Conservation (phyloP, 208 protist species). For the Blastocrithidia nonstop region DNA sequence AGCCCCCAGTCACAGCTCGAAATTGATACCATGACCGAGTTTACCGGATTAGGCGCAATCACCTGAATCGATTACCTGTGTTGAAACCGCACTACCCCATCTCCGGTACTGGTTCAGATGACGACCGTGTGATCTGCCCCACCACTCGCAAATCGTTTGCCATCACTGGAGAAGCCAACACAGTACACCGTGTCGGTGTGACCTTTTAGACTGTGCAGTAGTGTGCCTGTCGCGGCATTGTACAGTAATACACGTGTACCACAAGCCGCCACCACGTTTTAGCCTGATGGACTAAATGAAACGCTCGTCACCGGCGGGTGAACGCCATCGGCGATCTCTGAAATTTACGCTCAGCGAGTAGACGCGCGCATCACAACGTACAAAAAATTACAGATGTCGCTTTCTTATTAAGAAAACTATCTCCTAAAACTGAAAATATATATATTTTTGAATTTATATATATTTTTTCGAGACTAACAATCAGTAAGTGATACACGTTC, state of each 20-base stretch:
- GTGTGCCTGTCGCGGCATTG: constrained; percentile 72
- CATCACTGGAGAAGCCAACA: constrained; percentile 78
- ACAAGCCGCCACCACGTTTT: constrained; percentile 79
- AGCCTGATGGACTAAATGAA: constrained; percentile 79
- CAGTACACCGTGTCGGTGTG: constrained; percentile 90
- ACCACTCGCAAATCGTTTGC: constrained; percentile 88
- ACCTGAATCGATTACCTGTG: constrained; percentile 93
- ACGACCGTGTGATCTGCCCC: constrained; percentile 91
- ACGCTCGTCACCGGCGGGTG: constrained; percentile 70
- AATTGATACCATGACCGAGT: constrained; percentile 73
- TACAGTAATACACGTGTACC: constrained; percentile 89
- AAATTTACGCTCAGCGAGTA: constrained; percentile 52
- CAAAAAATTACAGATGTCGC: background rate
- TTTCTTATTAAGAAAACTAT: too few relatives aligned
- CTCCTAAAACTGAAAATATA: background rate
- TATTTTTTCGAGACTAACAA: background rate
- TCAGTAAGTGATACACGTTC: too few relatives aligned
- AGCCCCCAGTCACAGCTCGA: constrained; percentile 90
- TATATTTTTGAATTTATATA: too few relatives aligned
- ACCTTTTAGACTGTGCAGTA: constrained; percentile 89
- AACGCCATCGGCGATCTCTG: constrained; percentile 20
- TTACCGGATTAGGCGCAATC: constrained; percentile 86
- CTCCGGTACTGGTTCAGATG: constrained; percentile 88
- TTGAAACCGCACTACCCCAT: constrained; percentile 91
- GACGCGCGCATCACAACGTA: constrained; percentile 31